phyloP scores from a whole-genome alignment of 768 basidiomycete genomes.

The Tricholoma saponaceum region DNA sequence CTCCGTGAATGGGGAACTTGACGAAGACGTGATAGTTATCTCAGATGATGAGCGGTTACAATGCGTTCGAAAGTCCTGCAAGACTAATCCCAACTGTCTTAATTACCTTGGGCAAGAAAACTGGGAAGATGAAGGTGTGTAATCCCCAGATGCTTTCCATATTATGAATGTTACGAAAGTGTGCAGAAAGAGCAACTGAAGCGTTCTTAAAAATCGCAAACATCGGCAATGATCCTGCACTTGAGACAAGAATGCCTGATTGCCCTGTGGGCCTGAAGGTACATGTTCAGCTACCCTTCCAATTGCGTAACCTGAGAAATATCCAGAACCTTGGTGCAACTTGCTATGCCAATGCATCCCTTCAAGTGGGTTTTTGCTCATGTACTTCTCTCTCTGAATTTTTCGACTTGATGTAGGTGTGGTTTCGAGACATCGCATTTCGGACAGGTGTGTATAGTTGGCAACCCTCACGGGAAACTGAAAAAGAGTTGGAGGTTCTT shows the following conservation, averaged over 20 bases:
- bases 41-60: slow-evolving; percentile 58
- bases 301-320: slow-evolving; percentile 2
- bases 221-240: slow-evolving; percentile 52
- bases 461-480: slow-evolving; percentile 48
- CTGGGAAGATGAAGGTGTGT: slow-evolving; percentile 72
- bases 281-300: slow-evolving; percentile 9
- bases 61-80: slow-evolving; percentile 66
- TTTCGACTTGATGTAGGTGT: slow-evolving; percentile 52
- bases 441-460: slow-evolving; percentile 81
- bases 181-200: slow-evolving; percentile 44
- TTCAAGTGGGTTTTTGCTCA: slow-evolving; percentile 55
- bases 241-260: slow-evolving; percentile 44
- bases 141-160: slow-evolving; percentile 3
- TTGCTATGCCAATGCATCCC: slow-evolving; percentile 93
- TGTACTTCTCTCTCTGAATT: neutral
- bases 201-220: slow-evolving; percentile 49
- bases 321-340: slow-evolving; percentile 93
- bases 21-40: slow-evolving; percentile 64
- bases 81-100: slow-evolving; percentile 76
- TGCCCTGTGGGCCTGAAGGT: slow-evolving; percentile 80
- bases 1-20: slow-evolving; percentile 37
- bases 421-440: slow-evolving; percentile 86
- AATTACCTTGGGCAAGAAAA: slow-evolving; percentile 83
- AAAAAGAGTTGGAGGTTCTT: slow-evolving; percentile 34
- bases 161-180: slow-evolving; percentile 5